phyloP scores from a whole-genome alignment of 495 filamentous ascomycete species.

The Penicillium manginii region DNA sequence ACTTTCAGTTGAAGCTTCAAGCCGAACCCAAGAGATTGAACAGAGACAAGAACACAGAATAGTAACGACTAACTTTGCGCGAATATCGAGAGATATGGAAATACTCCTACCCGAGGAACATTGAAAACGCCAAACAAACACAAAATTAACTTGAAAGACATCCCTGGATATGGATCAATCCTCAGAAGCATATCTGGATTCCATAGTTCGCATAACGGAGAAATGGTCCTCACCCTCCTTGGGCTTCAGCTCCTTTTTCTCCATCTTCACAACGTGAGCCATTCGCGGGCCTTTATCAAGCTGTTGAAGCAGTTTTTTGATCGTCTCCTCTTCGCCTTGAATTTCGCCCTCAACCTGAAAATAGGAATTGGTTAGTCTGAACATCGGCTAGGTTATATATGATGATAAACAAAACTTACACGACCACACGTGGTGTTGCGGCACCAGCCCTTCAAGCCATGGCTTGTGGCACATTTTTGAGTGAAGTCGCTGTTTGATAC shows the following conservation, averaged over 20 bases:
- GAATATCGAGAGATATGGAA: too few species aligned
- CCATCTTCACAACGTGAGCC: constrained; percentile 71
- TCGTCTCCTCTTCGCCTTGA: constrained; percentile 66
- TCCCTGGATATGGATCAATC: background rate
- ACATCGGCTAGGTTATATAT: background rate
- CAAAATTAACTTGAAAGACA: background rate
- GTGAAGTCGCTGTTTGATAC: constrained; percentile 64
- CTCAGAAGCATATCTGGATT: constrained; percentile 30
- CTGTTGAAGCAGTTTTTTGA: constrained; percentile 74
- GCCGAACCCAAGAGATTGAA: too few species aligned
- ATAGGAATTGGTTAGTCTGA: background rate
- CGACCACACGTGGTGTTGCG: constrained; percentile 74
- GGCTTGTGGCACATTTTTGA: constrained; percentile 63
- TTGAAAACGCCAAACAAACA: too few species aligned
- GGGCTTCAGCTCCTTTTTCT: constrained; percentile 64
- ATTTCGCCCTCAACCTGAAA: constrained; percentile 85
- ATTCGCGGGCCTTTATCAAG: constrained; percentile 72
- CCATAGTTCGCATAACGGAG: constrained; percentile 45
- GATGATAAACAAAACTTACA: constrained; percentile 40
- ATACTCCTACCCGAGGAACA: too few species aligned
- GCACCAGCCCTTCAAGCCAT: constrained; percentile 77
- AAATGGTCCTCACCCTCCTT: constrained; percentile 69
- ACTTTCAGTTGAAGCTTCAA: too few species aligned
- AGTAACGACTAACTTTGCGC: too few species aligned
- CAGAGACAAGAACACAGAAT: too few species aligned